Base-by-base conservation (phyloP, 768 basidiomycete species). In the Infundibulicybe gibba region DNA sequence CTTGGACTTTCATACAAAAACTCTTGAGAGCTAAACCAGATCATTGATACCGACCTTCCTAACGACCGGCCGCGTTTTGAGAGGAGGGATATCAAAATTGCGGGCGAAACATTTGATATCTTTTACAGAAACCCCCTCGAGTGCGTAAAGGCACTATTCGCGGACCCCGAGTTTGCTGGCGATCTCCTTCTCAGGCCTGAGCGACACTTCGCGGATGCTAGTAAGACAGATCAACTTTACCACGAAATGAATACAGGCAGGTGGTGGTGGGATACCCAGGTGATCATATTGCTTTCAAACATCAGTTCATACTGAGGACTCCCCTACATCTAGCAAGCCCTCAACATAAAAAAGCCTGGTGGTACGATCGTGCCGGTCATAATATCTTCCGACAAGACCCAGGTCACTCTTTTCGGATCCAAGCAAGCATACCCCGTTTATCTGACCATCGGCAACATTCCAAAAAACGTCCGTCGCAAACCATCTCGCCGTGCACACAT, bases 211-310 rank as follows among this genome's bases (percentile, higher is more conserved):
- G 19, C 51, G 0, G 65, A 66, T 10, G 17, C 14, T 6, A 19
- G 17, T 19, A n/a, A 9, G 21, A 52, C 70, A 65, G 1, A 67
- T 65, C 41, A 4, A 0, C n/a, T 61, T 14, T 65, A 56, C 21
- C 57, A 60, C 43, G 67, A 71, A 25, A 60, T 71, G 59, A 53
- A 72, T 19, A 71, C 66, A 0, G 69, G 67, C 0, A 61, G 60
- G 45, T 75, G 74, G 74, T 74, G 73, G 72, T 75, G 72, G 73
- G 19, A 37, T 12, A 63, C 63, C 1, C 72, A 75, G 61, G 73
- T 70, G 52, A 63, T 40, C 19, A 32, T 17, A 25, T 21, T 30
- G 21, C 34, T 20, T 44, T 34, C 25, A 25, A 25, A 15, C 12
- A 15, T 41, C 16, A 31, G 19, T 37, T 40, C 25, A 25, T 39